Percentiles rank a stretch among this genome's conserved stretches.
Conservation (phyloP, 2,329 filamentous ascomycete genomes). For the Ceratocystis alfenasii region DNA sequence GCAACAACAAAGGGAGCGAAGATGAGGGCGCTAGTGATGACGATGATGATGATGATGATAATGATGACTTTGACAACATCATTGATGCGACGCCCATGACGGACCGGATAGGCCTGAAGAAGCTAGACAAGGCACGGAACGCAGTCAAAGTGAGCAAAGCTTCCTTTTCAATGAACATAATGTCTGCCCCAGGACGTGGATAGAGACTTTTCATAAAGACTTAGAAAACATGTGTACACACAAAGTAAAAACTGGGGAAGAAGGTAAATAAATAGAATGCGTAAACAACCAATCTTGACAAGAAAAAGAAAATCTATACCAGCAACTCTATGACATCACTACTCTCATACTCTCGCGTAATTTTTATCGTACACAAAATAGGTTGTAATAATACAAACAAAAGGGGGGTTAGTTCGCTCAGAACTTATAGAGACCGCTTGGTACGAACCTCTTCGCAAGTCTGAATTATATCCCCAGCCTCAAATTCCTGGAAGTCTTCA, state of each 20-base stretch:
- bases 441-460: constrained; percentile 69
- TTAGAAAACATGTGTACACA: neutral
- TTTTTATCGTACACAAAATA: constrained; percentile 16
- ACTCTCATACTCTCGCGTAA: neutral
- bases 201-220: constrained; percentile 1
- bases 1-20: constrained; percentile 34
- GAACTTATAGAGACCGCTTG: constrained; percentile 47
- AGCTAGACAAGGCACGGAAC: constrained; percentile 44
- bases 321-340: constrained; percentile 3
- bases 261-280: neutral
- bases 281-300: neutral
- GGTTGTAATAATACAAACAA: constrained; percentile 8
- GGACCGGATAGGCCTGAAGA: constrained; percentile 59
- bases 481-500: constrained; percentile 63
- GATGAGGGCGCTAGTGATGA: constrained; percentile 27
- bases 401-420: neutral
- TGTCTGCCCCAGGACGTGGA: constrained; percentile 36
- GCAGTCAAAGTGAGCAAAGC: constrained; percentile 37
- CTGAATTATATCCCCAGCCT: constrained; percentile 75
- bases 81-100: constrained; percentile 85
- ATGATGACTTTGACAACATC: constrained; percentile 77
- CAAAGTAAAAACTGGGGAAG: constrained; percentile 3
- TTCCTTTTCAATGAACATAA: constrained; percentile 40
- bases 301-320: neutral
- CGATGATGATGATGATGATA: constrained; percentile 44